Evolutionary conservation across 2,329 filamentous ascomycete genomes (phyloP), one percentile per base, ranked within the genome.

Genomic region (Diatrype stigma): DNA sequence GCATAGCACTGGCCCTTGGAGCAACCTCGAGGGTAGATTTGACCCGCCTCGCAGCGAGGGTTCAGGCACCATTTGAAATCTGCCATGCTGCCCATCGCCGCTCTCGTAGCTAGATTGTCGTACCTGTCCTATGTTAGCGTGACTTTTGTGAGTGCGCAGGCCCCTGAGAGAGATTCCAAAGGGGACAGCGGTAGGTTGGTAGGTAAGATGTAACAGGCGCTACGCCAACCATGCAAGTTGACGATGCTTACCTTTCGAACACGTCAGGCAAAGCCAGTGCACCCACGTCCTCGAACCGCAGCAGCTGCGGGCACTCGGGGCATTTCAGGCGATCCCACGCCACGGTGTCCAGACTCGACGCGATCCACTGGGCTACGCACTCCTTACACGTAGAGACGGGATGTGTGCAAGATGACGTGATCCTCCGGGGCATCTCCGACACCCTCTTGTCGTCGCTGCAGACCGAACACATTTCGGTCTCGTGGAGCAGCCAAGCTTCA

Each of bases 51-150:
- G 54, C 71, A 74, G 6, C 50, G 49, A 3, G 64, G 54, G n/a
- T 67, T 63, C 16, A 72, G 61, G 34, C 71, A 74, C 68, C 68
- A 72, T 30, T 61, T 57, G 48, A 73, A 74, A 11, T 69, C 61
- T 1, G 52, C 54, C 1, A 69, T 59, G 1, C 52, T 51, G 8
- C 58, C 47, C 1, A 74, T 60, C 2, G 61, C 54, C 0, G 62
- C 63, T 21, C 63, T 66, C n/a, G 65, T 63, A 0, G 65, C 56
- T 22, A 72, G 57, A n/a, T 46, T 54, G 46, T 73, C 70, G 54
- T 71, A 73, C 28, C 58, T 57, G 30, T 3, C 7, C 30, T 23
- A n/a, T 8, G 40, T 51, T 37, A 53, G 44, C 14, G 12, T 11
- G 21, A 2, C 26, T 30, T 30, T 30, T 30, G 5, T 12, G 45